Conservation (phyloP, 2,329 filamentous ascomycete genomes). For the Aspergillus ustus region DNA sequence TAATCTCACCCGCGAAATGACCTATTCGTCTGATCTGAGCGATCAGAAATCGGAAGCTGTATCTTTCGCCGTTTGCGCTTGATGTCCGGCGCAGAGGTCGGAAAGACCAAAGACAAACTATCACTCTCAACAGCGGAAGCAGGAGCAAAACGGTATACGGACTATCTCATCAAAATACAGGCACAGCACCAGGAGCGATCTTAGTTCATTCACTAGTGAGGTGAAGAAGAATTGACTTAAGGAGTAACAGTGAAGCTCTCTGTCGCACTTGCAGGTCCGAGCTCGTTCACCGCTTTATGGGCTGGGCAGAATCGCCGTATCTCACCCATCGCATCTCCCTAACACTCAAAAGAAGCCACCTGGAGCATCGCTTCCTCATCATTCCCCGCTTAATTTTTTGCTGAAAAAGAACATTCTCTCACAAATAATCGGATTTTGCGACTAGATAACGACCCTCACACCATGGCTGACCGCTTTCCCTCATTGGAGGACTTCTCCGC, state of each 20-base stretch:
- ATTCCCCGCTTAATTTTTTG: slow-evolving; percentile 15
- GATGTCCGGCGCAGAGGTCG: background rate
- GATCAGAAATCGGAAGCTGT: background rate
- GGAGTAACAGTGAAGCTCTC: slow-evolving; percentile 18
- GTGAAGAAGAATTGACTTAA: slow-evolving; percentile 7
- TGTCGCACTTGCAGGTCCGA: slow-evolving; percentile 17
- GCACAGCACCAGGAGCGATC: background rate
- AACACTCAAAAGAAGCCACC: slow-evolving; percentile 24
- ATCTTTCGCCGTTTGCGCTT: slow-evolving; percentile 7
- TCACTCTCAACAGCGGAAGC: background rate
- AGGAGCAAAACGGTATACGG: background rate
- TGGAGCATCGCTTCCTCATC: slow-evolving; percentile 25
- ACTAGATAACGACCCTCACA: slow-evolving; percentile 2
- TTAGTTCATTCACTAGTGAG: slow-evolving; percentile 9
- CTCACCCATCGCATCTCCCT: slow-evolving; percentile 18
- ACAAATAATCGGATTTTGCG: background rate
- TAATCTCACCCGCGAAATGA: background rate
- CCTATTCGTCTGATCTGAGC: background rate
- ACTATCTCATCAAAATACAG: background rate
- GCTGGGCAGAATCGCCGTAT: slow-evolving; percentile 23
- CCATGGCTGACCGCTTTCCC: slow-evolving; percentile 78
- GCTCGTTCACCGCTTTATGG: slow-evolving; percentile 25
- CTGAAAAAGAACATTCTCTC: slow-evolving; percentile 3
- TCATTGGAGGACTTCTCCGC: slow-evolving; percentile 78
- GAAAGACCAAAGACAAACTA: background rate